These are phyloP conservation scores for Paramecium biaurelia DNA, from an alignment of 73 alveolate genomes.

Conservation along the genomic window DNA sequence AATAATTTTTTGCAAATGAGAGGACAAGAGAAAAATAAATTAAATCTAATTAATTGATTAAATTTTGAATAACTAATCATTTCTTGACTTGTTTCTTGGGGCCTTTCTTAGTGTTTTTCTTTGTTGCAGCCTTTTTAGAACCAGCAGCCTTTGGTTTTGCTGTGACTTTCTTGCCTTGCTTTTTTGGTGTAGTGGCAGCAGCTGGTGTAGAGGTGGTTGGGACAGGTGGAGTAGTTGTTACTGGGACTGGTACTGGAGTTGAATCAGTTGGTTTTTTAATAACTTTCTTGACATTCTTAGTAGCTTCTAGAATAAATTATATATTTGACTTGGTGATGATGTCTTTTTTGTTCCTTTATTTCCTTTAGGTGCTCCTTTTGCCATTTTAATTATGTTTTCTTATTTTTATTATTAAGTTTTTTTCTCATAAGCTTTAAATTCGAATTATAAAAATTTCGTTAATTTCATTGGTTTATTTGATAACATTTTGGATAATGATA, in stretches of 20 bases:
- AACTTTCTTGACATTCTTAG: neutral
- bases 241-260: constrained; percentile 22
- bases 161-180: neutral
- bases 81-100: neutral
- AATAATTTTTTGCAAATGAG: neutral
- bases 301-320: neutral
- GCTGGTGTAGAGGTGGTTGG: neutral
- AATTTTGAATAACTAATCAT: neutral
- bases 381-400: constrained; percentile 10
- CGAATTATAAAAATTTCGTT: constrained; percentile 17
- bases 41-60: constrained; percentile 1
- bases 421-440: neutral
- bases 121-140: neutral
- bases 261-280: neutral
- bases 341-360: neutral
- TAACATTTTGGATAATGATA: constrained; percentile 1
- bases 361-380: neutral
- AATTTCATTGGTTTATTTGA: constrained; percentile 23
- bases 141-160: neutral
- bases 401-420: neutral
- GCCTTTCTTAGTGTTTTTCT: neutral
- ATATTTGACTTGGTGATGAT: neutral
- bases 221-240: neutral
- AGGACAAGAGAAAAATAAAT: neutral
- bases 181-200: constrained; percentile 16